Evolutionary conservation across 1,139 yeast genomes (phyloP).

Genomic region (Hemisphaericaspora xylofermentans): DNA sequence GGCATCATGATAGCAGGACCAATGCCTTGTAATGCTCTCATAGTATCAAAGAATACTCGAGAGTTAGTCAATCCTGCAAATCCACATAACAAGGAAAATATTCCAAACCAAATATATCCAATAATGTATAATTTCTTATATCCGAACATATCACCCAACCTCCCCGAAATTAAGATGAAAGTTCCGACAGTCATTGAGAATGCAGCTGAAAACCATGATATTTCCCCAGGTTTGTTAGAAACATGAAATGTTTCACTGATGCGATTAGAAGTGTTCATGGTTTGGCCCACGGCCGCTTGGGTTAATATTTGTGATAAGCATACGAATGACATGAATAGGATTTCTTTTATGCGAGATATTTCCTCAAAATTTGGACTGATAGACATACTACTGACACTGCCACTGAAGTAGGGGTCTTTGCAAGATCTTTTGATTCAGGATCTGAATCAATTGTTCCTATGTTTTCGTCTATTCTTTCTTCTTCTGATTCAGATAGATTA

Average conservation of each 20-base stretch:
- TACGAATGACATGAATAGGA: conserved; percentile 25
- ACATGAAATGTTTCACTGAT: conserved; percentile 41
- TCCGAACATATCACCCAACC: conserved; percentile 65
- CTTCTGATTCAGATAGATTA: not conserved
- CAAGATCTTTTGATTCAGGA: not conserved
- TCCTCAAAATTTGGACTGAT: conserved; percentile 17
- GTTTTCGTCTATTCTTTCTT: not conserved
- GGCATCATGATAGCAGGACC: conserved; percentile 61
- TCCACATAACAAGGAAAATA: conserved; percentile 55
- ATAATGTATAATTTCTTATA: conserved; percentile 47
- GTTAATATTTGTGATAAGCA: conserved; percentile 48
- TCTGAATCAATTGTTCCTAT: not conserved
- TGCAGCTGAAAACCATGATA: conserved; percentile 61
- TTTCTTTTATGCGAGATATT: conserved; percentile 20
- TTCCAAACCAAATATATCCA: conserved; percentile 48
- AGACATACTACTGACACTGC: conserved; percentile 1
- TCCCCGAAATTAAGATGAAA: conserved; percentile 58
- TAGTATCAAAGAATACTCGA: conserved; percentile 45
- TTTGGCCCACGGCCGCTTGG: conserved; percentile 50
- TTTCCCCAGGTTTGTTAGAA: conserved; percentile 37
- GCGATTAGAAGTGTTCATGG: conserved; percentile 36
- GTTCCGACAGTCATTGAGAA: conserved; percentile 62
- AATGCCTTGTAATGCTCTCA: conserved; percentile 60
- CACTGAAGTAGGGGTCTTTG: not conserved
- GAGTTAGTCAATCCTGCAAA: conserved; percentile 43